phyloP scores from a whole-genome alignment of 139 green algal genomes.

The Axilococcus clingmanii region DNA sequence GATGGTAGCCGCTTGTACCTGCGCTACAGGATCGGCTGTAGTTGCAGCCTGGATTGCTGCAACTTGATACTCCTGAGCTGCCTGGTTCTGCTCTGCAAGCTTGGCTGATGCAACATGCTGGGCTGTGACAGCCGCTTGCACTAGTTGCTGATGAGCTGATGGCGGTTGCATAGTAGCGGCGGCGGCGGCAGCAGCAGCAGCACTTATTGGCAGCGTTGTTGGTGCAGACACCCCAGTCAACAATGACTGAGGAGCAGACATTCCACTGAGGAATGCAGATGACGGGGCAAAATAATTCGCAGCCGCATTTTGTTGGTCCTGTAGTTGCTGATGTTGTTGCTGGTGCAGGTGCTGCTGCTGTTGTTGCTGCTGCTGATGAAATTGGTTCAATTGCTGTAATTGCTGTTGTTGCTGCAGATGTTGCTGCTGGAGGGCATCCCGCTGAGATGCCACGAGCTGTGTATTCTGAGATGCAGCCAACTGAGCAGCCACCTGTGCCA shows the following conservation, averaged over 20 bases:
- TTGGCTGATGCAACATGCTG: slow-evolving; percentile 3
- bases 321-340: no score
- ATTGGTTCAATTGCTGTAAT: no score
- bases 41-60: slow-evolving; percentile 8
- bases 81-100: slow-evolving; percentile 1
- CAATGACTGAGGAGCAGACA: background rate
- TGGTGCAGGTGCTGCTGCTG: no score
- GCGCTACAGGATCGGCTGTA: background rate
- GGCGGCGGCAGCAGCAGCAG: background rate
- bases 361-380: no score
- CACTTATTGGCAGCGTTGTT: no score
- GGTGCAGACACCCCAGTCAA: no score
- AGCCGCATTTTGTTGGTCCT: background rate
- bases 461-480: no score
- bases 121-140: background rate
- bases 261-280: background rate
- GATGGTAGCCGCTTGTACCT: background rate
- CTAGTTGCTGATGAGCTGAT: background rate
- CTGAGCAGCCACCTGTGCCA: no score
- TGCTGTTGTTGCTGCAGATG: no score
- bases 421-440: no score
- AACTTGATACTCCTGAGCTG: slow-evolving; percentile 4
- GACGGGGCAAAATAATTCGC: background rate
- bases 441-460: no score
- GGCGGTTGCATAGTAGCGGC: background rate